Evolutionary conservation across 495 filamentous ascomycete genomes (phyloP).

Genomic region (Xylaria venustula): DNA sequence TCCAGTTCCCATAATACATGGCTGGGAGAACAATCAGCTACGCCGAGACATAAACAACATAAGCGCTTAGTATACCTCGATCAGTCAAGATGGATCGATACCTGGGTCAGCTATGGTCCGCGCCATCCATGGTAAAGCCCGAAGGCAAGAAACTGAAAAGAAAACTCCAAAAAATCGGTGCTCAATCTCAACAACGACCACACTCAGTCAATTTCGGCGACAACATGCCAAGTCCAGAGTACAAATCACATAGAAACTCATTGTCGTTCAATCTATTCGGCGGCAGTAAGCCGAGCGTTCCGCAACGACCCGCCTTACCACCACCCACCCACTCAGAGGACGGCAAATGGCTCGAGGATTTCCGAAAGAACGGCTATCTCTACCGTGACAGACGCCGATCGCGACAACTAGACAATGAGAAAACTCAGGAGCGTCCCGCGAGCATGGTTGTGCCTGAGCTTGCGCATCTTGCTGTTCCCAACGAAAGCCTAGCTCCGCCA

Average conservation of each 20-base stretch:
- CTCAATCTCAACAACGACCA: constrained; percentile 23
- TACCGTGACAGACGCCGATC: constrained; percentile 13
- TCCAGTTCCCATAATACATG: neutral
- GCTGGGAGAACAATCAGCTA: neutral
- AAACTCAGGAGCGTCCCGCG: constrained; percentile 19
- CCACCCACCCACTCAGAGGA: constrained; percentile 27
- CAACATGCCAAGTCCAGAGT: constrained; percentile 16
- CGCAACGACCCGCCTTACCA: constrained; percentile 19
- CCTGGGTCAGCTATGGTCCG: constrained; percentile 1
- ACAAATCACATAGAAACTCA: constrained; percentile 21
- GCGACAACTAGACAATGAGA: constrained; percentile 11
- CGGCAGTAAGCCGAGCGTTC: constrained; percentile 20
- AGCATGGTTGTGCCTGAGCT: constrained; percentile 37
- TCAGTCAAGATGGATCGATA: constrained; percentile 11
- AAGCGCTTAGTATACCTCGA: too few species aligned
- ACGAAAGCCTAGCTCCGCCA: constrained; percentile 17
- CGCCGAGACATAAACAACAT: neutral
- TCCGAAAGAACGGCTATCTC: constrained; percentile 33
- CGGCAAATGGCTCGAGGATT: constrained; percentile 36
- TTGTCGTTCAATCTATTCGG: constrained; percentile 12
- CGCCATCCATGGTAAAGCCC: constrained; percentile 7
- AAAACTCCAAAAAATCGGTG: constrained; percentile 41
- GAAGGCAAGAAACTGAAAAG: constrained; percentile 34
- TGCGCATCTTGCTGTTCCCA: constrained; percentile 30
- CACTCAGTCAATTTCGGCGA: constrained; percentile 21